Evolutionary conservation across 2,329 filamentous ascomycete genomes (phyloP).

Genomic region (Fusarium falciforme): DNA sequence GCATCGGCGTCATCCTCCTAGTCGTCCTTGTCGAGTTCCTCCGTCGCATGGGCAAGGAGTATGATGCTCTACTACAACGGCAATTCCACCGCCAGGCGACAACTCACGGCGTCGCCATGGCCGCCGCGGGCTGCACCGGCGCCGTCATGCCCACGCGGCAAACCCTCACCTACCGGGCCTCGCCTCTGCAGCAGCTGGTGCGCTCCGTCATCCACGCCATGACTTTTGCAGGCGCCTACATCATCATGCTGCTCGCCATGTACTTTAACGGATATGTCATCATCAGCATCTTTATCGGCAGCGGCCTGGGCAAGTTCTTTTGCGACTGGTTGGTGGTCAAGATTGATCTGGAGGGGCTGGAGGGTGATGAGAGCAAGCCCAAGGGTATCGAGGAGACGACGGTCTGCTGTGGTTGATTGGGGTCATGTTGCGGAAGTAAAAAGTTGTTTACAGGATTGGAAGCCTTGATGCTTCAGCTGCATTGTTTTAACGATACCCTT

Average conservation of each 20-base stretch:
- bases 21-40: conserved; percentile 78
- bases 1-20: conserved; percentile 79
- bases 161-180: conserved; percentile 62
- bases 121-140: conserved; percentile 32
- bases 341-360: conserved; percentile 49
- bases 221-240: conserved; percentile 80
- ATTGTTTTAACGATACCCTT: conserved; percentile 31
- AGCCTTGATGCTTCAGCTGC: not conserved
- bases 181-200: conserved; percentile 70
- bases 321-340: conserved; percentile 63
- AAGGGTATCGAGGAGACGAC: conserved; percentile 58
- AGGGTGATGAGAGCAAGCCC: conserved; percentile 34
- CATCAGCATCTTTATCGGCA: conserved; percentile 76
- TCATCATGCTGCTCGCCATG: conserved; percentile 77
- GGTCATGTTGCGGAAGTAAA: no score
- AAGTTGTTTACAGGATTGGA: not conserved
- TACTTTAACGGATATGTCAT: conserved; percentile 79
- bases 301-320: conserved; percentile 64
- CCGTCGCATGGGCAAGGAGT: conserved; percentile 77
- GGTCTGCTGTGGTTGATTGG: conserved; percentile 56
- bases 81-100: conserved; percentile 54
- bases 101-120: conserved; percentile 37
- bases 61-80: conserved; percentile 73
- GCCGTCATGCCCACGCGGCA: conserved; percentile 38
- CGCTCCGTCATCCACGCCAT: conserved; percentile 74